Base-by-base conservation (phyloP, 257 asterid species). In the Plantago elongata region DNA sequence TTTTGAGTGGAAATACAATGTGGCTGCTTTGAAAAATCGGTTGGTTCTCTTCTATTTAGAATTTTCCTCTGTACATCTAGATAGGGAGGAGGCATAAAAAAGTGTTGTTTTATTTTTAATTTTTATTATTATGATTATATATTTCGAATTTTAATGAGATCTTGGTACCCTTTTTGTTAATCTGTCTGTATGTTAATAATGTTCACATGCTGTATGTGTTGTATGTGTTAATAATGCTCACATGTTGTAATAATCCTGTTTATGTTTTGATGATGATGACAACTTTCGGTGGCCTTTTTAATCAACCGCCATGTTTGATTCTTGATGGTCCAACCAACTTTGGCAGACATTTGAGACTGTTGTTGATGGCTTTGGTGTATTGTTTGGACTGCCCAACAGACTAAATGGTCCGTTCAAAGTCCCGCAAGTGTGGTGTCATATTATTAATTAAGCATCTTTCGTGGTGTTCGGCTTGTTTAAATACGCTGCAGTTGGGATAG, bases 61-160 rank as follows among this genome's bases (percentile, higher is more conserved):
- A 42, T 75, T 77, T 77, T 67, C 72, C 69, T 64, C 9, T 75
- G 83, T 70, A 74, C 64, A 80, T 81, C 81, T 77, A 77, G 82
- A 66, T 69, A 68, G 78, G 66, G 68, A 57, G 73, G 66, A 45
- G 16, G 57, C 51, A 58, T 49, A 48, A 57, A 43, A 34, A 34
- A 7, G 40, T 61, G 69, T 74, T 62, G 69, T 49, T 70, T 46
- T 69, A 17, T 64, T 51, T 49, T 66, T 34, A 27, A 0, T 10
- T 22, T 34, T 34, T 22, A 22, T 22, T 22, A 34, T 34, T 34
- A 34, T 34, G 7, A 34, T 67, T 11, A 46, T 58, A 3, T 11
- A 13, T 44, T 68, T 51, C 45, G 17, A 18, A 14, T 30, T 45
- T 48, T 66, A 48, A 49, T 62, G 56, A 68, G 70, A 68, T 69